Base-by-base conservation (phyloP, 2,329 filamentous ascomycete species). In the Malbranchea cinnamomea region DNA sequence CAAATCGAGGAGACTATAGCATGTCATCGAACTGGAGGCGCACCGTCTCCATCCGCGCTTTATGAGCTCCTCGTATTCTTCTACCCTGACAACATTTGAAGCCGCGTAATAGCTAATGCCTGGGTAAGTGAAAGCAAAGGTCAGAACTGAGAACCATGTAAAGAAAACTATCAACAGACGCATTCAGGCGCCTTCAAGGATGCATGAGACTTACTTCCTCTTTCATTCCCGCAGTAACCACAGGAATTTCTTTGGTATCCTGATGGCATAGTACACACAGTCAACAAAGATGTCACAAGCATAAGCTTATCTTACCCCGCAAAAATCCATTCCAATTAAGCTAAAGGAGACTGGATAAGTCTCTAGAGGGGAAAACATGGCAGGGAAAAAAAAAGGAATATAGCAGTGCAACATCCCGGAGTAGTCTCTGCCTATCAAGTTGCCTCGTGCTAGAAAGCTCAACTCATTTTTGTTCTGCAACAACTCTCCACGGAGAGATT, bases 11-110 rank as follows among this genome's bases (percentile, higher is more conserved):
- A 24, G 36, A 27, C 36, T 37, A 26, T 10, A n/a, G 18, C 10
- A 24, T 21, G 20, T 32, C 21, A 22, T n/a, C n/a, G 24, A 23
- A n/a, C 16, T 28, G 14, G 13, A 23, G 14, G 10, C 36, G 36
- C 50, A 61, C 59, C 59, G 51, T 49, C 61, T 53, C 62, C 62
- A 65, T 26, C 62, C 62, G 25, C 57, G 49, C 41, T 64, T 56
- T 35, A 64, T 49, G 12, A 65, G 50, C 16, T 50, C 43, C 38
- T 62, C 60, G 48, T 65, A 65, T 43, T 64, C 58, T 31, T 51
- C 50, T 23, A 57, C 53, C 30, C 50, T 49, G 37, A 63, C 53
- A 20, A 52, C 49, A 19, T 56, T 47, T 10, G 57, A 62, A 30
- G 51, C 55, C 41, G 58, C 49, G 44, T 62, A 63, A 43, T 62